Percentiles rank a stretch among this genome's conserved stretches.
These are phyloP conservation scores for Sporothrix protearum DNA, from an alignment of 2,329 filamentous ascomycete genomes.

Conservation along the genomic window DNA sequence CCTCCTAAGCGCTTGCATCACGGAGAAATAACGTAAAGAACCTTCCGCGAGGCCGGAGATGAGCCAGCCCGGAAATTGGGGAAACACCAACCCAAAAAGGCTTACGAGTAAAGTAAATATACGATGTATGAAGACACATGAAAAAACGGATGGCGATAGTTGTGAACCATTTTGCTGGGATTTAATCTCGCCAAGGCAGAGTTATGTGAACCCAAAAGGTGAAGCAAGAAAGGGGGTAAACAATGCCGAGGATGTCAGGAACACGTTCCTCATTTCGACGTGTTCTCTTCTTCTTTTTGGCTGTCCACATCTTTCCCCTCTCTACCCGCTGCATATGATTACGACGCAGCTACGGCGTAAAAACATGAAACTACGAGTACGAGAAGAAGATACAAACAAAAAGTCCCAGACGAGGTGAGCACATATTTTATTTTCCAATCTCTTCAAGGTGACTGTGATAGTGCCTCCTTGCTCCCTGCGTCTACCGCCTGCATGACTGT, in stretches of 20 bases:
- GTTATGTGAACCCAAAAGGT: not conserved
- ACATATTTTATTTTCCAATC: not conserved
- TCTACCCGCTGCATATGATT: not conserved
- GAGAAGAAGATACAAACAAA: not conserved
- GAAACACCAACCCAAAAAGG: not conserved
- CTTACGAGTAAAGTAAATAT: not conserved
- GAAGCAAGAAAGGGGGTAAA: not conserved
- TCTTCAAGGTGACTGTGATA: not conserved
- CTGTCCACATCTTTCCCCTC: not conserved
- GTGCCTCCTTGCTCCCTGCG: not conserved
- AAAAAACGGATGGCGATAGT: not conserved
- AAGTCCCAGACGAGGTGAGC: not conserved
- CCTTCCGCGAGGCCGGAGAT: not conserved
- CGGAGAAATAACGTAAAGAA: not conserved
- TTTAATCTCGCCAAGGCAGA: constrained; percentile 8
- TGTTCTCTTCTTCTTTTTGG: no score
- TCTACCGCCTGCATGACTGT: not conserved
- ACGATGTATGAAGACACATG: not conserved
- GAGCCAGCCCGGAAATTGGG: not conserved
- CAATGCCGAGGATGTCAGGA: not conserved
- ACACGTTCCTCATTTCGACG: not conserved
- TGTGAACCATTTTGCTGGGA: constrained; percentile 1
- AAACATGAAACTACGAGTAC: not conserved
- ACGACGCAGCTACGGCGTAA: not conserved
- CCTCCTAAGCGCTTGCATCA: not conserved